These are phyloP conservation scores for Bacidia gigantensis DNA, from an alignment of 495 filamentous ascomycete species.

Conservation along the genomic window DNA sequence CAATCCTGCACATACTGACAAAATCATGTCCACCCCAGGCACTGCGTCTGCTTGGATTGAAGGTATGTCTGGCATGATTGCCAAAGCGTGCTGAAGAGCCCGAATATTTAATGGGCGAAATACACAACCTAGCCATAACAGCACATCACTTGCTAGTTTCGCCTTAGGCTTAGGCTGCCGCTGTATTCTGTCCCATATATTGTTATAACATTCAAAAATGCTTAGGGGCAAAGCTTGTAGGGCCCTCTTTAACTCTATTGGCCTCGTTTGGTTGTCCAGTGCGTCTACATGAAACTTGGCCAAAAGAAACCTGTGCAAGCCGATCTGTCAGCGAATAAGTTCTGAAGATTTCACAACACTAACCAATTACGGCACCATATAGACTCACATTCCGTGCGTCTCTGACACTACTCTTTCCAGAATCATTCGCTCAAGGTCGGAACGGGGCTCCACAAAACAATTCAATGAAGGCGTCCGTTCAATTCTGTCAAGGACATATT, in stretches of 20 bases:
- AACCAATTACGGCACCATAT: no score
- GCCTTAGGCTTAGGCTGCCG: background rate
- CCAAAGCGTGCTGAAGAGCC: conserved; percentile 19
- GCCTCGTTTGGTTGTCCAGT: conserved; percentile 10
- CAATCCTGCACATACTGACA: conserved; percentile 17
- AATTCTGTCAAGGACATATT: conserved; percentile 16
- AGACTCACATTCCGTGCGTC: conserved; percentile 19
- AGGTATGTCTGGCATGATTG: conserved; percentile 12
- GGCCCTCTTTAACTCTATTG: conserved; percentile 9
- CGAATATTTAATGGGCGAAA: conserved; percentile 6
- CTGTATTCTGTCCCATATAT: conserved; percentile 14
- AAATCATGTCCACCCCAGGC: conserved; percentile 5
- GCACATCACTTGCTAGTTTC: conserved; percentile 7
- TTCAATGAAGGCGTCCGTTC: background rate
- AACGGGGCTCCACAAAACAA: background rate
- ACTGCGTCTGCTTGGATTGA: conserved; percentile 15
- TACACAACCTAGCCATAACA: conserved; percentile 17
- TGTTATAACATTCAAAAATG: conserved; percentile 15
- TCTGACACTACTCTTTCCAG: conserved; percentile 4
- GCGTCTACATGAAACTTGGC: conserved; percentile 19
- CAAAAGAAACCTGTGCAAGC: conserved; percentile 17
- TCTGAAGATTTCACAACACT: no score
- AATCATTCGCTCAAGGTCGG: conserved; percentile 2
- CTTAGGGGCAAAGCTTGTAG: conserved; percentile 13
- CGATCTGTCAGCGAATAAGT: no score